Base-by-base conservation (phyloP, 2,329 filamentous ascomycete species). In the Cladophialophora bantiana region DNA sequence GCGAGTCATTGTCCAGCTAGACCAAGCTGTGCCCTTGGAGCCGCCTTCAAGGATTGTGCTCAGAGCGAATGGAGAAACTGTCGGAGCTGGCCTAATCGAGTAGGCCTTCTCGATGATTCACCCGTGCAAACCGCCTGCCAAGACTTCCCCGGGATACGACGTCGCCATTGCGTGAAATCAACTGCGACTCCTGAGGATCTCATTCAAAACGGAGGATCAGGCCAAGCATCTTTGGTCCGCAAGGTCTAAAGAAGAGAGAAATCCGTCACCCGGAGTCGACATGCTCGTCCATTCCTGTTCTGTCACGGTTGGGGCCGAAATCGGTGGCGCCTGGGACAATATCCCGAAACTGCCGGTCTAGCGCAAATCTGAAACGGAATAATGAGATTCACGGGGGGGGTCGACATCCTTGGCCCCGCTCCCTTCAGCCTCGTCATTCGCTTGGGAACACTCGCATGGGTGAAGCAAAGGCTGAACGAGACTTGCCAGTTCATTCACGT, bases 41-140 rank as follows among this genome's bases (percentile, higher is more conserved):
- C 84, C 86, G 15, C 92, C 91, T 0, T 89, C 90, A 71, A 86
- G 93, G 71, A 88, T 99, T 53, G 91, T 98, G 34, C 79, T 99
- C 59, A 84, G 95, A 68, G 88, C 88, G 70, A 88, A 88, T 59
- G 95, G 95, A 1, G 87, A 90, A 72, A 98, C 95, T 1, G 86
- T 98, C 66, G 95, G 93, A 10, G 93, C 94, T 42, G 95, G 95
- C 1, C 80, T 97, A 70, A 79, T 98, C 73, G 94, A 97, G 76
- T 90, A 81, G 42, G 1, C 32, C 7, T 36, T 36, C 13, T 55
- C 12, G 31, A 54, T 26, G 1, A 36, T 55, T n/a, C 26, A 15
- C 10, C 57, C n/a, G 20, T 32, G 56, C 35, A 48, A 52, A 2
- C 35, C 15, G 15, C 32, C 42, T 40, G 34, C 59, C 59, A 26